A percentile compares a stretch with the other conserved stretches of the same genome.
Evolutionary conservation across 2,329 filamentous ascomycete species (phyloP).

Genomic region (Colletotrichum orbiculare): DNA sequence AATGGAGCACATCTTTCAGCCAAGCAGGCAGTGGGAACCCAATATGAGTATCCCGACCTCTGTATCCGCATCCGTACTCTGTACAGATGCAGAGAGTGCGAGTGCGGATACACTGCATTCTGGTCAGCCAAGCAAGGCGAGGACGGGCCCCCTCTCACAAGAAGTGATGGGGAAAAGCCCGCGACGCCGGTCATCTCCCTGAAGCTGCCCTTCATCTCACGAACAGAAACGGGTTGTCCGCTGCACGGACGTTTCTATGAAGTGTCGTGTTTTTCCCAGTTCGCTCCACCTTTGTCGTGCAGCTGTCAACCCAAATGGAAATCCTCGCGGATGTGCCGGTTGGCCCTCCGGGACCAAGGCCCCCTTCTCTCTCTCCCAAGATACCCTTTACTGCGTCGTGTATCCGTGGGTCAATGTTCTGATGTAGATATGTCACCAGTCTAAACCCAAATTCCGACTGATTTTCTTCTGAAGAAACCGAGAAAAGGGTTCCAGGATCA

Average conservation of each 20-base stretch:
- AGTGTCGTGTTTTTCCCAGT: slow-evolving; percentile 6
- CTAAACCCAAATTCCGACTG: too few relatives aligned
- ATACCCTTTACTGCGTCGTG: too few relatives aligned
- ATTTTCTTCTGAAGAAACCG: too few relatives aligned
- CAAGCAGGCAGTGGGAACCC: neutral
- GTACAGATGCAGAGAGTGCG: too few relatives aligned
- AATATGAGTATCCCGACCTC: too few relatives aligned
- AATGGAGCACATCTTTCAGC: slow-evolving; percentile 9
- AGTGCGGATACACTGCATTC: too few relatives aligned
- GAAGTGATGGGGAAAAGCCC: neutral
- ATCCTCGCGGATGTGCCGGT: slow-evolving; percentile 36
- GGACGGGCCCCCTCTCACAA: too few relatives aligned
- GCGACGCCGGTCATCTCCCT: slow-evolving; percentile 17
- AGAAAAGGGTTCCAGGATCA: slow-evolving; percentile 9
- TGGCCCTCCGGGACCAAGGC: slow-evolving; percentile 9
- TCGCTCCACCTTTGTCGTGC: too few relatives aligned
- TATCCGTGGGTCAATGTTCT: too few relatives aligned
- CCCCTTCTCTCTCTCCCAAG: neutral
- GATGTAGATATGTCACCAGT: too few relatives aligned
- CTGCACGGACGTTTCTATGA: slow-evolving; percentile 18
- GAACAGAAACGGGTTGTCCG: slow-evolving; percentile 5
- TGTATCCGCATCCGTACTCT: too few relatives aligned
- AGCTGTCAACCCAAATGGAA: slow-evolving; percentile 35
- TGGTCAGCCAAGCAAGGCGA: too few relatives aligned
- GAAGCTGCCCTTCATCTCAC: slow-evolving; percentile 15